Evolutionary conservation across 805 yeast species (phyloP).

Genomic region (Candida namnaoensis): DNA sequence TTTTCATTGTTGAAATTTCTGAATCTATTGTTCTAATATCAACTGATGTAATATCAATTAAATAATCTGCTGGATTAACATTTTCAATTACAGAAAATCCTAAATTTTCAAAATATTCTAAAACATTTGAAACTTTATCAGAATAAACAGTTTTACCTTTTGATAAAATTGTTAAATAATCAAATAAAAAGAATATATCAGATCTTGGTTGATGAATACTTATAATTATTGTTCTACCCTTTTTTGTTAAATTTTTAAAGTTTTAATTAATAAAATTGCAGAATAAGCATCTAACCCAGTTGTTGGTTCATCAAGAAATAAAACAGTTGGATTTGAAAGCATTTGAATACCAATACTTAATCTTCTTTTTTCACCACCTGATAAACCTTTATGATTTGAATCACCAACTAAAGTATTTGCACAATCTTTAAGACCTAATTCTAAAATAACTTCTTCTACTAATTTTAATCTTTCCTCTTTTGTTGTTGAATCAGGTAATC

Average conservation of each 20-base stretch:
- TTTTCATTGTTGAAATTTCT: slow-evolving; percentile 22
- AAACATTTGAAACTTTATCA: slow-evolving; percentile 33
- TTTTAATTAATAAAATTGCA: slow-evolving; percentile 55
- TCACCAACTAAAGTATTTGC: slow-evolving; percentile 58
- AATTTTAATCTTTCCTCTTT: slow-evolving; percentile 34
- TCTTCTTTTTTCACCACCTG: slow-evolving; percentile 83
- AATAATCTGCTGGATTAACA: slow-evolving; percentile 44
- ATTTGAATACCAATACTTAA: slow-evolving; percentile 78
- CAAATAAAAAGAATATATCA: slow-evolving; percentile 67
- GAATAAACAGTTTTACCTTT: slow-evolving; percentile 41
- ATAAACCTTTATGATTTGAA: slow-evolving; percentile 44
- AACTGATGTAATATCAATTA: slow-evolving; percentile 40
- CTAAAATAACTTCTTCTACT: slow-evolving; percentile 55
- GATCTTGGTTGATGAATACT: slow-evolving; percentile 85
- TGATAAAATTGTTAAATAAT: slow-evolving; percentile 58
- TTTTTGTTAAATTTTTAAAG: slow-evolving; percentile 51
- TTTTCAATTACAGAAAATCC: slow-evolving; percentile 32
- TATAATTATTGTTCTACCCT: slow-evolving; percentile 65
- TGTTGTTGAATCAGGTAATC: slow-evolving; percentile 41
- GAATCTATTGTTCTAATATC: slow-evolving; percentile 30
- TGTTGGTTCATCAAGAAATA: slow-evolving; percentile 83
- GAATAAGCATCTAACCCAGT: slow-evolving; percentile 82
- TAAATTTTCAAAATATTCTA: slow-evolving; percentile 34
- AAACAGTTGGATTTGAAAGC: slow-evolving; percentile 64
- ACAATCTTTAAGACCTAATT: slow-evolving; percentile 64